Base-by-base conservation (phyloP, 371 early-diverging fungal genomes). In the Saksenaea vasiformis region DNA sequence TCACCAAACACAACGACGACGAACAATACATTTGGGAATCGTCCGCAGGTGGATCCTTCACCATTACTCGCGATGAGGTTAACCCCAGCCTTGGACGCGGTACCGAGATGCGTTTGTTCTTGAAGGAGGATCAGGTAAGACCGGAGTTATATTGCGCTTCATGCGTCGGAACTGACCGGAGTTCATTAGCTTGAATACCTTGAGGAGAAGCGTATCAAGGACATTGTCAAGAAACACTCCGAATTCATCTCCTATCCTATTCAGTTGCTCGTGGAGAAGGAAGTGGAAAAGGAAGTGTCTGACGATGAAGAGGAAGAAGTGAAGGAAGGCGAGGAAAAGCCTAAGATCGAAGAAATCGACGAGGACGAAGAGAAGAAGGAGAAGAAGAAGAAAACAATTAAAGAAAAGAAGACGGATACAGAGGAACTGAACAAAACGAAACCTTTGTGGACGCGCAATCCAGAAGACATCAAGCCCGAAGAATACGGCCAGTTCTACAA, bases 401-500 rank as follows among this genome's bases (percentile, higher is more conserved):
- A 83, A 73, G 84, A 88, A 61, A 79, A 74, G 56, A 78, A 81
- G 27, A 71, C 78, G 13, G 73, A 76, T 37, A 76, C 77, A 31
- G 72, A 76, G 53, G 87, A 86, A 28, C 68, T 89, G 38, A 93
- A 91, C 85, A 76, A 85, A 73, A 84, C 87, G 72, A 90, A 91
- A 79, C 93, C 94, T 38, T 83, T 95, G 55, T 96, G 97, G 95
- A 88, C 89, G n/a, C 91, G 91, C 68, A 80, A 84, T 56, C 88
- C 93, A 38, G 82, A 84, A 37, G 89, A 91, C 36, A 81, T 94
- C 69, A 79, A 79, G 66, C 67, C 85, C 19, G 89, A 88, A 53
- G 93, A 94, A 76, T 92, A 94, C 74, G 76, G 86, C 63, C 79
- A 78, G 41, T 95, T 96, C 81, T 96, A 93, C 85, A 92, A 92